Conservation (phyloP, 345 rosid genomes). For the Clausena lansium region DNA sequence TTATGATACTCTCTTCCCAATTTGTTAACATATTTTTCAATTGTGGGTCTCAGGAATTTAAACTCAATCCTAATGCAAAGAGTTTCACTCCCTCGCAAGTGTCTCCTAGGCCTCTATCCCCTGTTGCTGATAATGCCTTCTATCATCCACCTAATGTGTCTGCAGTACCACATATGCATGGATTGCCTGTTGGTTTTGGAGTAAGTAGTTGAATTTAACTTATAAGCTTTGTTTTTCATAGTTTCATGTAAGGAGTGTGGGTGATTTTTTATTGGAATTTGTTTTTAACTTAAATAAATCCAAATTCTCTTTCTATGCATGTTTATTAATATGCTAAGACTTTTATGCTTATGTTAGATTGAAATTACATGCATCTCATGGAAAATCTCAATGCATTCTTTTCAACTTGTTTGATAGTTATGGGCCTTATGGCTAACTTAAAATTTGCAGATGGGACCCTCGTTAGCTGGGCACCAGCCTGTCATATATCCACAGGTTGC, state of each 20-base stretch:
- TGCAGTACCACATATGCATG: slow-evolving; percentile 61
- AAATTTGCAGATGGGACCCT: slow-evolving; percentile 56
- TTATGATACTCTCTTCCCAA: not conserved
- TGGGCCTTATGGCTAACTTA: slow-evolving; percentile 4
- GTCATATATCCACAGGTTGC: slow-evolving; percentile 57
- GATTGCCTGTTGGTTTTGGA: slow-evolving; percentile 69
- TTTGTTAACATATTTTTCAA: not conserved
- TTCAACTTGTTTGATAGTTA: slow-evolving; percentile 4
- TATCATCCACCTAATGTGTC: slow-evolving; percentile 53
- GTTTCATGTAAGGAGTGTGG: not conserved
- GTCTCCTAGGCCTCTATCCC: slow-evolving; percentile 59
- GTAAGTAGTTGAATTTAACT: slow-evolving; percentile 39
- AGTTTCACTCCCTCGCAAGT: slow-evolving; percentile 65
- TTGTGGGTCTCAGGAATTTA: slow-evolving; percentile 71
- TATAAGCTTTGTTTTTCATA: not conserved
- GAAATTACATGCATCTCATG: not conserved
- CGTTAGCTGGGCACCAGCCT: slow-evolving; percentile 67
- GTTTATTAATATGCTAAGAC: not conserved
- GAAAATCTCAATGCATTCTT: not conserved
- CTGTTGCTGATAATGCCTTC: slow-evolving; percentile 60
- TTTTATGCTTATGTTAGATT: not conserved
- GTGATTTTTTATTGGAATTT: not conserved
- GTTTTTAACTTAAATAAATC: not conserved
- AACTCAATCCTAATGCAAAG: slow-evolving; percentile 89
- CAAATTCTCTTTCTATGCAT: not conserved